Conservation (phyloP, 2,329 filamentous ascomycete genomes). For the Alternaria triticimaculans region DNA sequence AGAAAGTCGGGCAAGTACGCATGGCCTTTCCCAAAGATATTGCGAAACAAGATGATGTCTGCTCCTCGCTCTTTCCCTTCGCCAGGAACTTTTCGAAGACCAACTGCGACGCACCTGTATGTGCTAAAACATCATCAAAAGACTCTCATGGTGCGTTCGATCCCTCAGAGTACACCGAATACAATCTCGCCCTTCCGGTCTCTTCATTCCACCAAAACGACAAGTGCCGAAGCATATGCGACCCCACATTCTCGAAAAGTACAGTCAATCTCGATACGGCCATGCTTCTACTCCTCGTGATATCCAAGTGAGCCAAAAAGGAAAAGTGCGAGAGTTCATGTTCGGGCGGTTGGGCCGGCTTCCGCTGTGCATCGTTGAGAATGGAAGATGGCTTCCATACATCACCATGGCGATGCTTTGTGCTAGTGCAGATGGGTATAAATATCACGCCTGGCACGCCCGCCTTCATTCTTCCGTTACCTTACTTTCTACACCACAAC, state of each 20-base stretch:
- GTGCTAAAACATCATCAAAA: background rate
- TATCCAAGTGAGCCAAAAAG: background rate
- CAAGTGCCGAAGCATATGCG: background rate
- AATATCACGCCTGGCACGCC: background rate
- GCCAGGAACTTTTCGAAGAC: background rate
- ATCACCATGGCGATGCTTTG: background rate
- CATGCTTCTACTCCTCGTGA: background rate
- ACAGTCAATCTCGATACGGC: background rate
- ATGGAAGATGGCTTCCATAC: background rate
- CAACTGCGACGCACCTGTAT: background rate
- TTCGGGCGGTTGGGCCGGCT: background rate
- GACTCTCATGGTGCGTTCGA: background rate
- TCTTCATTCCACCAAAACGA: background rate
- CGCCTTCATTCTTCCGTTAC: background rate
- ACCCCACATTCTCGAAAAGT: background rate
- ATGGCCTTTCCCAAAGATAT: background rate
- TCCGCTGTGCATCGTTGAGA: background rate
- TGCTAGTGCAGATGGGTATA: background rate
- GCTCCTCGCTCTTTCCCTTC: background rate
- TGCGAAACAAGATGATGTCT: no score
- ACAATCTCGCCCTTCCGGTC: accelerated
- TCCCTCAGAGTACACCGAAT: background rate
- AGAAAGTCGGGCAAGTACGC: accelerated
- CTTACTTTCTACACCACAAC: background rate
- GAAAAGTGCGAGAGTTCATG: accelerated